phyloP scores from a whole-genome alignment of 2,329 filamentous ascomycete species.

The Niveomyces coronatus region DNA sequence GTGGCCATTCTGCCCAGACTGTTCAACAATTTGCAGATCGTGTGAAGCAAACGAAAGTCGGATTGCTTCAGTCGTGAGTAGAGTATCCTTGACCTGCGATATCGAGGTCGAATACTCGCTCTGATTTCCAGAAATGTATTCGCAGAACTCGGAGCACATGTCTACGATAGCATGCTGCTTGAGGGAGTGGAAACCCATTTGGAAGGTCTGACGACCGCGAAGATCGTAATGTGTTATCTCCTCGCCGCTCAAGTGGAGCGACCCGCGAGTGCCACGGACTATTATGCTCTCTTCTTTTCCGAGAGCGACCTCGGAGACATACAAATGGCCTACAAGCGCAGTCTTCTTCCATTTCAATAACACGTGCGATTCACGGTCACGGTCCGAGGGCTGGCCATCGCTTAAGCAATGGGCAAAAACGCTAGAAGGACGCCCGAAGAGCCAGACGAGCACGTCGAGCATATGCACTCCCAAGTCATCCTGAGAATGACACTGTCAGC shows the following conservation, averaged over 20 bases:
- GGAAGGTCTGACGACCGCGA: background rate
- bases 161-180: constrained; percentile 1
- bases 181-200: background rate
- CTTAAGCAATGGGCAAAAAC: background rate
- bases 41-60: constrained; percentile 1
- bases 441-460: constrained; percentile 4
- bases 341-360: background rate
- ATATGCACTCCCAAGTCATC: constrained; percentile 6
- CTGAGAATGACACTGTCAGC: background rate
- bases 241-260: background rate
- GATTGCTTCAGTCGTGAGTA: constrained; percentile 4
- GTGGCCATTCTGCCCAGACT: background rate
- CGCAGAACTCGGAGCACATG: constrained; percentile 5
- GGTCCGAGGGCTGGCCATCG: background rate
- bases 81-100: background rate
- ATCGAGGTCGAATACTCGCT: background rate
- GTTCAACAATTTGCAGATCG: background rate
- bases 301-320: constrained; percentile 4
- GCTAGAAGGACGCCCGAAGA: constrained; percentile 1
- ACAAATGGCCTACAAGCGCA: background rate
- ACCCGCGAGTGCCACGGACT: background rate
- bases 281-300: background rate
- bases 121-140: background rate
- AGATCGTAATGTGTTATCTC: background rate
- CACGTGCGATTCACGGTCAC: constrained; percentile 5